Evolutionary conservation across 495 filamentous ascomycete species (phyloP).

Genomic region (Neurospora sp.): DNA sequence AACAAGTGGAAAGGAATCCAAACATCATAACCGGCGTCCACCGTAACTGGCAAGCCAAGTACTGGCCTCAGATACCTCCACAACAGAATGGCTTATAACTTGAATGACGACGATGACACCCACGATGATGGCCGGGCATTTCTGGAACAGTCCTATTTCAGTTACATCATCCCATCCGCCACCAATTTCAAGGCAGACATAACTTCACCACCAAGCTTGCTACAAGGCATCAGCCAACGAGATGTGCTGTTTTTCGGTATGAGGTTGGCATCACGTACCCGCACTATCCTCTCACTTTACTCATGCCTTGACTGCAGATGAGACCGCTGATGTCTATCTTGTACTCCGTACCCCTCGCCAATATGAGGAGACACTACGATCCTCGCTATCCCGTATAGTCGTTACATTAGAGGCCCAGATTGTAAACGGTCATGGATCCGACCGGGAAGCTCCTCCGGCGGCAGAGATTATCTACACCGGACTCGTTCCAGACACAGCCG

Average conservation of each 20-base stretch:
- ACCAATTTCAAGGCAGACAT: conserved; percentile 54
- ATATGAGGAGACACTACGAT: conserved; percentile 47
- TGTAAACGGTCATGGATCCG: conserved; percentile 44
- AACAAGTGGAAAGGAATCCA: neutral
- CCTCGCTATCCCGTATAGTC: conserved; percentile 51
- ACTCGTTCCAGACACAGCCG: conserved; percentile 44
- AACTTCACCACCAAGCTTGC: conserved; percentile 22
- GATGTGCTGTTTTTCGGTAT: conserved; percentile 59
- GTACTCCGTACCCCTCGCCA: conserved; percentile 58
- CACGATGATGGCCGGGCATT: conserved; percentile 37
- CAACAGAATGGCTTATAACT: conserved; percentile 11
- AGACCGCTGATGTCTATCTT: conserved; percentile 62
- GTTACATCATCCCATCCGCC: conserved; percentile 66
- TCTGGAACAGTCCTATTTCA: conserved; percentile 60
- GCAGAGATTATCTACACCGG: conserved; percentile 59
- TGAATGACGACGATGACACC: neutral
- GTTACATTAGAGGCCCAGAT: conserved; percentile 63
- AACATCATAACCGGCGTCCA: neutral
- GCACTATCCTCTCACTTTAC: conserved; percentile 39
- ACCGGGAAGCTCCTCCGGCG: conserved; percentile 36
- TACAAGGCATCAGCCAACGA: conserved; percentile 33
- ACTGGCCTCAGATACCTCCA: neutral
- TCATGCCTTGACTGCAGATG: conserved; percentile 64
- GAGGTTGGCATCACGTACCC: conserved; percentile 21
- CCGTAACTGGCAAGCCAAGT: neutral